phyloP scores from a whole-genome alignment of 2,329 filamentous ascomycete species.

The Aspergillus brasiliensis region DNA sequence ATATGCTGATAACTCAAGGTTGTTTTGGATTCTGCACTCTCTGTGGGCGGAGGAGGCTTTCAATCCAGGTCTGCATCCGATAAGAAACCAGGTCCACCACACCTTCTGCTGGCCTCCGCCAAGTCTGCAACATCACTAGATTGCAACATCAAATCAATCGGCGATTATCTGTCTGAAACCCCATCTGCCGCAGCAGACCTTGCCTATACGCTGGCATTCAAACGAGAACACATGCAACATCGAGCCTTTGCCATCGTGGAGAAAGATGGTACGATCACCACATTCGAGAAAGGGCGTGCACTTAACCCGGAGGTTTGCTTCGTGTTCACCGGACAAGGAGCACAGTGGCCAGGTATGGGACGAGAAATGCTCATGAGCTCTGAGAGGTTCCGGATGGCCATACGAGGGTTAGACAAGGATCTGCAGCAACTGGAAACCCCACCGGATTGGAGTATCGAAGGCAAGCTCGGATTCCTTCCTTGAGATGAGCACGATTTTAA shows the following conservation, averaged over 20 bases:
- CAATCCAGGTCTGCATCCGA: too few relatives aligned
- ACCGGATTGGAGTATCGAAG: neutral
- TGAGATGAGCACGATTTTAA: too few relatives aligned
- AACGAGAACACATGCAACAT: conserved; percentile 19
- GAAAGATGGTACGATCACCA: neutral
- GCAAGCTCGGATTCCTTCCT: neutral
- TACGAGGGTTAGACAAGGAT: conserved; percentile 20
- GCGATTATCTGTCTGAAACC: conserved; percentile 10
- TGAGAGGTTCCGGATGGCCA: conserved; percentile 18
- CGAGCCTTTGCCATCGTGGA: conserved; percentile 16
- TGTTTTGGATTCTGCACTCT: conserved; percentile 14
- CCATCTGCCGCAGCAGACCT: conserved; percentile 10
- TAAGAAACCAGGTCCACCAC: too few relatives aligned
- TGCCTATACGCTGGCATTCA: conserved; percentile 18
- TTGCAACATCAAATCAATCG: conserved; percentile 8
- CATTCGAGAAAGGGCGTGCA: conserved; percentile 5
- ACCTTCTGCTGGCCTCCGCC: neutral
- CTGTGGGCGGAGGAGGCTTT: too few relatives aligned
- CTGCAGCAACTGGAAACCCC: conserved; percentile 4
- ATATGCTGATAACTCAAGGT: neutral
- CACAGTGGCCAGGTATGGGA: conserved; percentile 40
- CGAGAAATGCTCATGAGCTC: conserved; percentile 26
- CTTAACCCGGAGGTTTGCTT: conserved; percentile 19
- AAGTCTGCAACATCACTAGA: conserved; percentile 6
- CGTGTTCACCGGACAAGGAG: conserved; percentile 42